Percentiles rank a stretch among this genome's conserved stretches.
phyloP scores from a whole-genome alignment of 75 land plant genomes.

The Picea sitchensis region DNA sequence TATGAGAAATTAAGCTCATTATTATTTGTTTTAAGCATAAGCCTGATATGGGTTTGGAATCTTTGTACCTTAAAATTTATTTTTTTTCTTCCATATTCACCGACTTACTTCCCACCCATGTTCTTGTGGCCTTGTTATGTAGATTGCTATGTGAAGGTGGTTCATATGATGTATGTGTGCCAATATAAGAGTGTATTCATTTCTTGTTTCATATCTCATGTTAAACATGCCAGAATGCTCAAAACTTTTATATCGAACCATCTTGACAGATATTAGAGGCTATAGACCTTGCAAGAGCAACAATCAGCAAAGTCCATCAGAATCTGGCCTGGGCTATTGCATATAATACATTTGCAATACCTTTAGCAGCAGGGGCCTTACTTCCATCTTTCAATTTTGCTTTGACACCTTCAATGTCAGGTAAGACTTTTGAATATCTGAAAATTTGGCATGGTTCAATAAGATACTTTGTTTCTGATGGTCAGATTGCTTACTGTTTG shows the following conservation, averaged over 20 bases:
- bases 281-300: constrained; percentile 69
- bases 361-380: constrained; percentile 91
- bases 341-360: constrained; percentile 80
- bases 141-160: neutral
- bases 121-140: neutral
- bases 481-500: neutral
- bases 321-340: constrained; percentile 94
- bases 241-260: neutral
- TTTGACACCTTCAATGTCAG: constrained; percentile 91
- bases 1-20: too few relatives aligned
- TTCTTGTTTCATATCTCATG: neutral
- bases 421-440: constrained; percentile 20
- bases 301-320: constrained; percentile 89
- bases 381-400: constrained; percentile 86
- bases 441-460: neutral
- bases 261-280: constrained; percentile 77
- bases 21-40: neutral
- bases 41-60: too few relatives aligned
- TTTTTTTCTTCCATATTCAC: neutral
- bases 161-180: neutral
- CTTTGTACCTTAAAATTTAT: neutral
- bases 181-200: neutral
- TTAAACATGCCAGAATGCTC: neutral
- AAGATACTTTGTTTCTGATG: neutral
- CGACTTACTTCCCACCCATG: neutral